These are phyloP conservation scores for Aspergillus texensis DNA, from an alignment of 2,329 filamentous ascomycete species.

Conservation along the genomic window DNA sequence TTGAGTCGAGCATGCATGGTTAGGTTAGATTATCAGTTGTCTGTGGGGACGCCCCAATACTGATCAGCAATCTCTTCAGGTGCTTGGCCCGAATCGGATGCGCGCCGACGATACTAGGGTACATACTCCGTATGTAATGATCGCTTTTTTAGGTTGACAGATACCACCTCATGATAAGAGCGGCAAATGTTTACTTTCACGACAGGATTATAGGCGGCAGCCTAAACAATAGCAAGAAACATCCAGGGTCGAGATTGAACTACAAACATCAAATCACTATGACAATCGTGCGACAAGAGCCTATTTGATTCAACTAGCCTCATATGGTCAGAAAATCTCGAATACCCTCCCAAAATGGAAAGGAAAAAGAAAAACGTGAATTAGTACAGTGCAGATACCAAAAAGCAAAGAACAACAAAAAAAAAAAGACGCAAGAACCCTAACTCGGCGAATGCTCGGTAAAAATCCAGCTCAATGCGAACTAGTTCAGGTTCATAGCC, in stretches of 20 bases:
- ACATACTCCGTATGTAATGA: background rate
- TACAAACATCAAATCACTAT: background rate
- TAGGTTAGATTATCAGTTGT: constrained; percentile 5
- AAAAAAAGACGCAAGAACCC: background rate
- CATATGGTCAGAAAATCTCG: background rate
- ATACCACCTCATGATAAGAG: background rate
- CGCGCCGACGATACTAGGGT: background rate
- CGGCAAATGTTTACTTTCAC: background rate
- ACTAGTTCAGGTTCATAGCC: background rate
- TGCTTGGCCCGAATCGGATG: constrained; percentile 7
- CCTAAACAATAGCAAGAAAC: background rate
- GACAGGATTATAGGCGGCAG: background rate
- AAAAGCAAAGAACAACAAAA: background rate
- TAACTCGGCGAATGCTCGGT: background rate
- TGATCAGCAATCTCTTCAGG: constrained; percentile 10
- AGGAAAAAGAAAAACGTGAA: background rate
- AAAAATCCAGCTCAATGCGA: background rate
- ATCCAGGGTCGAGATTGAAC: background rate
- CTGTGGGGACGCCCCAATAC: constrained; percentile 2
- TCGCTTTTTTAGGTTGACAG: constrained; percentile 1
- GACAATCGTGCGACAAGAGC: background rate
- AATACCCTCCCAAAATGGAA: background rate
- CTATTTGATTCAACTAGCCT: background rate
- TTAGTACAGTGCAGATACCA: background rate
- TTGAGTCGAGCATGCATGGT: background rate